Evolutionary conservation across 257 asterid genomes (phyloP).

Genomic region (Solanum chaucha): DNA sequence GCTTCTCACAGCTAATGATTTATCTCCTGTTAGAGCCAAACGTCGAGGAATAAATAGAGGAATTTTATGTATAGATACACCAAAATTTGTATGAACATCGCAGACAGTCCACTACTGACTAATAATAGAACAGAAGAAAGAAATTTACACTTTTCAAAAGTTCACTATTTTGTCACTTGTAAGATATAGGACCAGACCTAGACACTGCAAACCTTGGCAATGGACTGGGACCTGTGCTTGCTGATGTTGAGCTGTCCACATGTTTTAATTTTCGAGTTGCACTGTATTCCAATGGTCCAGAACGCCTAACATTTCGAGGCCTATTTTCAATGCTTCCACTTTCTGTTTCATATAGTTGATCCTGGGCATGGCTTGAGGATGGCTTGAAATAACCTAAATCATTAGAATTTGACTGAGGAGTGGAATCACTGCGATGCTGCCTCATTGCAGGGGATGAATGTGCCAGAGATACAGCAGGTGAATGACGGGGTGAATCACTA

Average conservation of each 20-base stretch:
- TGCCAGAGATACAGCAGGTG: conserved; percentile 62
- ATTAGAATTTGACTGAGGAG: conserved; percentile 36
- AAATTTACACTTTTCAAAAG: conserved; percentile 23
- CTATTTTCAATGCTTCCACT: conserved; percentile 32
- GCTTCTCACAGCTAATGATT: neutral
- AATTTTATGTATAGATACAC: neutral
- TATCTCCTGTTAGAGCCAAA: neutral
- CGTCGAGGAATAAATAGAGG: neutral
- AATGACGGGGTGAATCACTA: conserved; percentile 61
- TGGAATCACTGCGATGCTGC: conserved; percentile 44
- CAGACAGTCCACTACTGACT: neutral
- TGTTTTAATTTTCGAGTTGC: conserved; percentile 53
- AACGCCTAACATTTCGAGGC: conserved; percentile 51
- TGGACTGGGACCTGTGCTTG: conserved; percentile 84
- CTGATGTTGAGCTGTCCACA: conserved; percentile 73
- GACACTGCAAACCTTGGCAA: conserved; percentile 92
- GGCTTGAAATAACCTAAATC: conserved; percentile 60
- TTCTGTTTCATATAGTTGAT: conserved; percentile 45
- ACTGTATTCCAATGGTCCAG: conserved; percentile 91
- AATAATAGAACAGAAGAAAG: neutral
- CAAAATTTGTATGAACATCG: conserved; percentile 1
- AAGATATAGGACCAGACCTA: conserved; percentile 87
- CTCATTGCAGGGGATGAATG: conserved; percentile 72
- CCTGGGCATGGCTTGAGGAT: conserved; percentile 50
- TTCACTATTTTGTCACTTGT: conserved; percentile 26